Evolutionary conservation across 1,284 basidiomycete genomes (phyloP).

Genomic region (Rhodotorula glutinis): DNA sequence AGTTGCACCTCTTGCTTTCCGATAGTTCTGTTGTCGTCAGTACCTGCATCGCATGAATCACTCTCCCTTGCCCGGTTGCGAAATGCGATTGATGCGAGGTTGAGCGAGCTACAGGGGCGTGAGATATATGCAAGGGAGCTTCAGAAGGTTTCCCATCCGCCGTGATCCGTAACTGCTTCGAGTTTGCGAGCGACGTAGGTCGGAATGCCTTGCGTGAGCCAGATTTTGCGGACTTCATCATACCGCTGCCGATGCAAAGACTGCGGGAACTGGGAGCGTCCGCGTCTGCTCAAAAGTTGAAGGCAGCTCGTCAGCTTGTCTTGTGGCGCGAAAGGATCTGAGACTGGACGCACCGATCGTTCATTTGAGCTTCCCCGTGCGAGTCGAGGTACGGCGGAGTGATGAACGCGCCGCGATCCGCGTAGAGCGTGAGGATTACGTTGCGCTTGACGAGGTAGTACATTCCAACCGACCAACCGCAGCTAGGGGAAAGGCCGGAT

Average conservation of each 20-base stretch:
- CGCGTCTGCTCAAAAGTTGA: slow-evolving; percentile 48
- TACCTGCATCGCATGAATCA: neutral
- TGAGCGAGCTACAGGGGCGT: too few relatives aligned
- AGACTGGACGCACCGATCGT: slow-evolving; percentile 67
- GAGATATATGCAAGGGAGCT: too few relatives aligned
- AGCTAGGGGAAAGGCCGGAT: slow-evolving; percentile 56
- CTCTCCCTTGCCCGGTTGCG: too few relatives aligned
- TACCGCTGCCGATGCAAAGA: slow-evolving; percentile 79
- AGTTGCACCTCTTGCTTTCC: neutral
- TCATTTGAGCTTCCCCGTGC: slow-evolving; percentile 90
- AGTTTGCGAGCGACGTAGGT: slow-evolving; percentile 84
- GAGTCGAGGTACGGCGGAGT: slow-evolving; percentile 89
- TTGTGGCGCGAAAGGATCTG: neutral
- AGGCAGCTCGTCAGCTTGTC: neutral
- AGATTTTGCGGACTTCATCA: slow-evolving; percentile 86
- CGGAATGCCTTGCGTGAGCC: slow-evolving; percentile 86
- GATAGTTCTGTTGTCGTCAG: neutral
- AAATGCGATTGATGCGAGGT: too few relatives aligned
- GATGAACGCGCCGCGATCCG: slow-evolving; percentile 80
- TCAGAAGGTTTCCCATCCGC: slow-evolving; percentile 81
- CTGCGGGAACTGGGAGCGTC: slow-evolving; percentile 72
- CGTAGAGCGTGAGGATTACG: slow-evolving; percentile 85
- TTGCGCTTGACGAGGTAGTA: slow-evolving; percentile 93
- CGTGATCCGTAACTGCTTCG: slow-evolving; percentile 81
- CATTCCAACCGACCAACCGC: slow-evolving; percentile 80